Base-by-base conservation (phyloP, 1,284 basidiomycete species). In the Apiotrichum laibachii region DNA sequence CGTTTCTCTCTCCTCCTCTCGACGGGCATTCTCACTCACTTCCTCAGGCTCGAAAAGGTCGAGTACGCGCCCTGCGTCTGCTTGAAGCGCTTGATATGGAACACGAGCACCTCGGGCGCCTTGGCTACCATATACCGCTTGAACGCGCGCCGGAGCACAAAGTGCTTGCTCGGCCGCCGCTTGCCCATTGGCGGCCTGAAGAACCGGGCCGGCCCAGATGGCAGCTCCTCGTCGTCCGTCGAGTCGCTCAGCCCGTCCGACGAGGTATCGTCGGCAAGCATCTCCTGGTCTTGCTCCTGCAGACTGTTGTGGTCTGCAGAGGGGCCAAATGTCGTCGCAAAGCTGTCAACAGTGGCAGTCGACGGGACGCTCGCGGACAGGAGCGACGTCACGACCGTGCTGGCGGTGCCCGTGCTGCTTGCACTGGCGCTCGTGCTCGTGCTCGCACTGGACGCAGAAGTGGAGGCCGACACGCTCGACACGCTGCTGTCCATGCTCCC, bases 1-100 rank as follows among this genome's bases (percentile, higher is more conserved):
- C n/a, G n/a, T n/a, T n/a, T n/a, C n/a, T n/a, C n/a, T n/a, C n/a
- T n/a, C n/a, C n/a, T n/a, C n/a, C n/a, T n/a, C n/a, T n/a, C n/a
- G n/a, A n/a, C n/a, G n/a, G n/a, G n/a, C n/a, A n/a, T n/a, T n/a
- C n/a, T n/a, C n/a, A 66, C 70, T 58, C 63, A 74, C 72, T 78
- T 79, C 62, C 66, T 79, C 72, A 73, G 62, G 60, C 67, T 69
- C 43, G 69, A 69, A 62, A 78, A 78, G 35, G 65, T 72, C 12
- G 62, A 53, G 51, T 75, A 77, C 19, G 72, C 39, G 49, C 60
- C 64, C 15, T 63, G 59, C 12, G 81, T 79, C 75, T 92, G 90
- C 76, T 94, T 90, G 80, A 97, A 97, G 37, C 93, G 84, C 80
- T 96, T 97, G 53, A 96, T 83, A 67, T 97, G 93, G 61, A 97